Evolutionary conservation across 164 flowering plant species (phyloP).

Genomic region (Nymphaea colorata): DNA sequence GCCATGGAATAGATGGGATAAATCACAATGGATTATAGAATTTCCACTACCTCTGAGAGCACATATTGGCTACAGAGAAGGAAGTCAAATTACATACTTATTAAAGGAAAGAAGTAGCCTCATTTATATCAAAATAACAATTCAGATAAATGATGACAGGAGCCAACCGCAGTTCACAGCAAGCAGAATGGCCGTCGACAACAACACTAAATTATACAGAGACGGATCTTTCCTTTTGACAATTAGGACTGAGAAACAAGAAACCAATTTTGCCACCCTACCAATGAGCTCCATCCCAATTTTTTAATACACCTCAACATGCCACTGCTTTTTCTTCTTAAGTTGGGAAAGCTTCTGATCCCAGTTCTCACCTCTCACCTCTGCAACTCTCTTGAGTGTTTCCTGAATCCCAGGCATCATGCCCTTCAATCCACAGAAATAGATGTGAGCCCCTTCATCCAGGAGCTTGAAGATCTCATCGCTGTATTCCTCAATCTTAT

Average conservation of each 20-base stretch:
- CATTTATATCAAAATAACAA: no score
- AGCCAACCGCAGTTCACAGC: no score
- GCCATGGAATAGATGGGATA: no score
- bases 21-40: no score
- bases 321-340: conserved; percentile 97
- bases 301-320: conserved; percentile 79
- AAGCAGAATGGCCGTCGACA: conserved; percentile 41
- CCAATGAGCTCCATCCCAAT: conserved; percentile 6
- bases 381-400: conserved; percentile 82
- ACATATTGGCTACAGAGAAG: no score
- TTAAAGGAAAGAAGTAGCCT: no score
- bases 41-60: no score
- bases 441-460: conserved; percentile 90
- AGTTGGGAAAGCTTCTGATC: conserved; percentile 76
- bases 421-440: conserved; percentile 94
- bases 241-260: neutral
- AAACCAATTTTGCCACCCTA: neutral
- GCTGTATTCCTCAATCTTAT: conserved; percentile 94
- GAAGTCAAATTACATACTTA: no score
- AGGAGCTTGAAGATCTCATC: conserved; percentile 81
- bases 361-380: conserved; percentile 85
- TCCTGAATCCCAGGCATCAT: conserved; percentile 99
- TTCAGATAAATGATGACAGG: no score
- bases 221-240: conserved; percentile 23
- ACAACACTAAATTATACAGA: conserved; percentile 85